Base-by-base conservation (phyloP, 1,139 yeast genomes). In the Groenewaldozyma auringiensis region DNA sequence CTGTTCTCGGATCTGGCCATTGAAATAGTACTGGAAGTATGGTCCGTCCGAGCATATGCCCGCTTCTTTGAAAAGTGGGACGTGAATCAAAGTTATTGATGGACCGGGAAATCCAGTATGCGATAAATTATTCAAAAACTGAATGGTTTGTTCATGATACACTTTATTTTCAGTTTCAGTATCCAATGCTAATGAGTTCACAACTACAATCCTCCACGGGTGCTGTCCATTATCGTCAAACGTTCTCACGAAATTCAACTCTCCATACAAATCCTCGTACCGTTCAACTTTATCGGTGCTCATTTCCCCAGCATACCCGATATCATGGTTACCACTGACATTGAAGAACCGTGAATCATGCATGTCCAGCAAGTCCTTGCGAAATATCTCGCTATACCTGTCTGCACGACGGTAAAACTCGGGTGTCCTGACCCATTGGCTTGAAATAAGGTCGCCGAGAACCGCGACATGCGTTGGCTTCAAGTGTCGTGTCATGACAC, bases 221-320 rank as follows among this genome's bases (percentile, higher is more conserved):
- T 36, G 45, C 6, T 49, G 48, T 56, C 80, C 81, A 58, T 81
- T 83, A 41, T 82, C 76, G 63, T 85, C 86, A 61, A 72, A 89
- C 11, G 21, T 35, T 20, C 14, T 35, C n/a, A 35, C 38, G 16
- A 14, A 35, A 65, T 89, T 92, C 57, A 87, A 86, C 55, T 80
- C 78, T 16, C 98, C 98, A 65, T 84, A 89, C 29, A 82, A 68
- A 25, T 68, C 67, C 46, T 73, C 75, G 67, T 79, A 94, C 51
- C 98, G 71, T 0, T 86, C 78, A 79, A 88, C 77, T 57, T 94
- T 94, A 59, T 86, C 96, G 71, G 82, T 79, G 0, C 96, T 87
- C 41, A 94, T 87, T 65, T 94, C 98, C 0, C 97, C 97, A 45
- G 87, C 79, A 61, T 92, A 92, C 0, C 98, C 98, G 47, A 92